Percentiles rank a stretch among this genome's conserved stretches.
phyloP scores from a whole-genome alignment of 306 rosid species.

The Trifolium dubium region DNA sequence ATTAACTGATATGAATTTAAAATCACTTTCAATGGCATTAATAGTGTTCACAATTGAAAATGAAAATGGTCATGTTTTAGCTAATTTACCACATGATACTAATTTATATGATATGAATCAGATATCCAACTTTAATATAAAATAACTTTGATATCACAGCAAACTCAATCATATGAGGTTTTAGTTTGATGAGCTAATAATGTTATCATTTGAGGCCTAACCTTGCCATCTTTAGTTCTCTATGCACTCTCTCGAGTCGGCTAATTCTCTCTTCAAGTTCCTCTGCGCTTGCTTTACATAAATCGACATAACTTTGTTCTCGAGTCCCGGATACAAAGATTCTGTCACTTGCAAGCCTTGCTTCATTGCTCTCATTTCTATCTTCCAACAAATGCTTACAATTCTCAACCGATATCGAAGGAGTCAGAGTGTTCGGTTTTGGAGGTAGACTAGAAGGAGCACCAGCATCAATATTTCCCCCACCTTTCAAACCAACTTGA shows the following conservation, averaged over 20 bases:
- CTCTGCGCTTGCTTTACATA: not conserved
- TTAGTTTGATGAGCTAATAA: conserved; percentile 8
- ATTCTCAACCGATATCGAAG: not conserved
- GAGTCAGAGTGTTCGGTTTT: not conserved
- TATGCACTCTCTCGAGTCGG: not conserved
- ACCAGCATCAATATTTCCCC: conserved; percentile 16
- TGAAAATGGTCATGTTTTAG: not conserved
- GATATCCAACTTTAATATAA: no score
- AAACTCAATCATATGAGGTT: not conserved
- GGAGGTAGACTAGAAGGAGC: conserved; percentile 20
- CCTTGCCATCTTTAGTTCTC: conserved; percentile 10
- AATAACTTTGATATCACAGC: no score
- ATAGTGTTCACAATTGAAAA: not conserved
- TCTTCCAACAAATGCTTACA: not conserved
- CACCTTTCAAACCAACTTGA: conserved; percentile 4
- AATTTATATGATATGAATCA: not conserved
- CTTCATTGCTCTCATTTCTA: conserved; percentile 16
- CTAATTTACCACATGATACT: not conserved
- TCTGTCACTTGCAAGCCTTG: not conserved
- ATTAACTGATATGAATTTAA: not conserved
- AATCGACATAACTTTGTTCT: conserved; percentile 1
- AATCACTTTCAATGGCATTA: not conserved
- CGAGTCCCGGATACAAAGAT: not conserved
- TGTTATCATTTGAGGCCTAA: conserved; percentile 32
- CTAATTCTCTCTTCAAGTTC: conserved; percentile 36